Conservation (phyloP, 2,329 filamentous ascomycete genomes). For the Neofusicoccum sp. region DNA sequence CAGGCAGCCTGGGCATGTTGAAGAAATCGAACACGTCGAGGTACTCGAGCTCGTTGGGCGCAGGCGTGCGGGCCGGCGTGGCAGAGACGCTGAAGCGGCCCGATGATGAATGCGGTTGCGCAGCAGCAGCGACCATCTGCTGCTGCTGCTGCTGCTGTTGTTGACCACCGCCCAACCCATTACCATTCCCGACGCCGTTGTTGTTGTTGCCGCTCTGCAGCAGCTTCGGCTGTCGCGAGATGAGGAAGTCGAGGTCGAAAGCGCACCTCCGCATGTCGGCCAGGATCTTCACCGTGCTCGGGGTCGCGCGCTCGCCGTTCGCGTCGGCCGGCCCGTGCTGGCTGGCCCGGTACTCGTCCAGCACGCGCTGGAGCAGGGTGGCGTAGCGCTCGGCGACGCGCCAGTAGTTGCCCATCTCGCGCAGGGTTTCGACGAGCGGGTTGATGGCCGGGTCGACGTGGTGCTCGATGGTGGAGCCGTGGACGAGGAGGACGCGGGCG, state of each 20-base stretch:
- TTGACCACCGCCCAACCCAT: not conserved
- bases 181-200: not conserved
- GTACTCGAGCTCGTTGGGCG: conserved; percentile 82
- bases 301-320: conserved; percentile 57
- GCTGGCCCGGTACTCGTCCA: conserved; percentile 81
- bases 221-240: conserved; percentile 69
- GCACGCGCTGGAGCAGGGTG: conserved; percentile 73
- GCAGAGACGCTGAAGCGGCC: conserved; percentile 32
- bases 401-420: conserved; percentile 80
- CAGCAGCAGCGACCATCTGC: not conserved
- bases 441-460: conserved; percentile 76
- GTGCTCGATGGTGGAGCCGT: conserved; percentile 85
- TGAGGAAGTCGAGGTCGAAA: conserved; percentile 86
- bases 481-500: conserved; percentile 80
- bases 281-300: conserved; percentile 79
- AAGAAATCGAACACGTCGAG: conserved; percentile 94
- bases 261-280: conserved; percentile 90
- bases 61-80: conserved; percentile 56
- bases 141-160: not conserved
- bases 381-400: conserved; percentile 82
- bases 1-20: conserved; percentile 74
- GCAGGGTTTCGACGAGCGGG: conserved; percentile 78
- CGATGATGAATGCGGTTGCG: not conserved
- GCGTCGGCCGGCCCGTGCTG: conserved; percentile 44
- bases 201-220: not conserved